These are phyloP conservation scores for Aspergillus clavatus DNA, from an alignment of 2,329 filamentous ascomycete genomes.

Conservation along the genomic window DNA sequence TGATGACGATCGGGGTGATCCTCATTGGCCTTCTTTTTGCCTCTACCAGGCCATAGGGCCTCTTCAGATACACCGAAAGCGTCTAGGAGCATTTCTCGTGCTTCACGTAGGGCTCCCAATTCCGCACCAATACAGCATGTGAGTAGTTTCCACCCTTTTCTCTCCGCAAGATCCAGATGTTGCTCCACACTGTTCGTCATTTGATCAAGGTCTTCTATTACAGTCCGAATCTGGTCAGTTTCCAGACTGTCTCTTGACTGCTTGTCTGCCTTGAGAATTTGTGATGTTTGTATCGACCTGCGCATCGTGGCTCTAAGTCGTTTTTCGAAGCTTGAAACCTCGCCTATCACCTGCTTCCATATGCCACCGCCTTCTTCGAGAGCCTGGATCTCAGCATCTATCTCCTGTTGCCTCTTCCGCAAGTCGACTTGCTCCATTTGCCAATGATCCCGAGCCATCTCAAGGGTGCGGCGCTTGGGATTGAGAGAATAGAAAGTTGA, in stretches of 20 bases:
- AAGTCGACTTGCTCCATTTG: slow-evolving; percentile 45
- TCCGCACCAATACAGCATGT: slow-evolving; percentile 60
- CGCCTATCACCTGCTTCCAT: slow-evolving; percentile 53
- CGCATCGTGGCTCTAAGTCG: slow-evolving; percentile 30
- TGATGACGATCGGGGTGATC: slow-evolving; percentile 3
- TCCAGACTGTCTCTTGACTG: slow-evolving; percentile 14
- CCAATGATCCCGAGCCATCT: slow-evolving; percentile 57
- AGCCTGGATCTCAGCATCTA: slow-evolving; percentile 52
- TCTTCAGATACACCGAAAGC: slow-evolving; percentile 27
- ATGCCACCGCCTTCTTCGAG: slow-evolving; percentile 55
- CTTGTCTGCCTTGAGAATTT: slow-evolving; percentile 11
- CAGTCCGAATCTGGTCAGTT: slow-evolving; percentile 22
- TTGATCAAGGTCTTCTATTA: slow-evolving; percentile 45
- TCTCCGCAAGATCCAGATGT: slow-evolving; percentile 48
- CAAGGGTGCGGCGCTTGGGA: slow-evolving; percentile 54
- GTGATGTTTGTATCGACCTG: slow-evolving; percentile 24
- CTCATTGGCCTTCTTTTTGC: slow-evolving; percentile 3
- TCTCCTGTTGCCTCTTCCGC: slow-evolving; percentile 40
- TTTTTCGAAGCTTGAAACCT: slow-evolving; percentile 50
- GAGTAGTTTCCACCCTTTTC: slow-evolving; percentile 56
- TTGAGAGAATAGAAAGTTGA: slow-evolving; percentile 49
- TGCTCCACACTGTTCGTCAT: slow-evolving; percentile 46
- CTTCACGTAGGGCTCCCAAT: slow-evolving; percentile 50
- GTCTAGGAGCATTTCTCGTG: slow-evolving; percentile 31
- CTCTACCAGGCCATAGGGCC: slow-evolving; percentile 10